phyloP scores from a whole-genome alignment of 2,329 filamentous ascomycete species.

The Sphaerulina vaccinii region DNA sequence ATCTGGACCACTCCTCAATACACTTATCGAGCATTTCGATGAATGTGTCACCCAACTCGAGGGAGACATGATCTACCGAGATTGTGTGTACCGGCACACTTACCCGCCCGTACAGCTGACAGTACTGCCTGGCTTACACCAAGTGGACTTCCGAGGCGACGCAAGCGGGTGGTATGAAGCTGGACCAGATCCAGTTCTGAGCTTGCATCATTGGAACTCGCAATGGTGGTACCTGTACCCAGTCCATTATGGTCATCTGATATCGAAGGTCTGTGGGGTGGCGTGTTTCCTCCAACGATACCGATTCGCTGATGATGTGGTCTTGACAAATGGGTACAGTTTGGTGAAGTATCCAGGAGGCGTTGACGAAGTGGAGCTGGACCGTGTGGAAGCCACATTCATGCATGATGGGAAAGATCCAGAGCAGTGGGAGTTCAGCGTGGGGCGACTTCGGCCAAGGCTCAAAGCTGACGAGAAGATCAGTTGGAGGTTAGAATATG shows the following conservation, averaged over 20 bases:
- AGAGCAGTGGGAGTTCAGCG: slow-evolving; percentile 11
- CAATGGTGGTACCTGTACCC: slow-evolving; percentile 16
- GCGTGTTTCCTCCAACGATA: slow-evolving; percentile 20
- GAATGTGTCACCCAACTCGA: slow-evolving; percentile 4
- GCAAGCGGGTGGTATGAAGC: slow-evolving; percentile 20
- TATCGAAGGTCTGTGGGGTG: slow-evolving; percentile 12
- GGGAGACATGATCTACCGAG: slow-evolving; percentile 11
- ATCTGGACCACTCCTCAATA: slow-evolving; percentile 14
- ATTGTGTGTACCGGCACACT: slow-evolving; percentile 14
- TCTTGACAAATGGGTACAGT: slow-evolving; percentile 22
- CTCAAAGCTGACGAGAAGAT: slow-evolving; percentile 12
- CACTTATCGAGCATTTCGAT: slow-evolving; percentile 11
- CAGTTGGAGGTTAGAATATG: slow-evolving; percentile 17
- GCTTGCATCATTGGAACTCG: slow-evolving; percentile 19
- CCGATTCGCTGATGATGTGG: slow-evolving; percentile 14
- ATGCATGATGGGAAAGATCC: slow-evolving; percentile 1
- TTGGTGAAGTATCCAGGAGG: slow-evolving; percentile 19
- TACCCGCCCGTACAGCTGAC: slow-evolving; percentile 18
- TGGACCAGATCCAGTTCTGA: slow-evolving; percentile 3
- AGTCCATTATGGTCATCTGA: slow-evolving; percentile 10
- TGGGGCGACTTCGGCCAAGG: slow-evolving; percentile 17
- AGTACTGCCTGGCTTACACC: slow-evolving; percentile 18
- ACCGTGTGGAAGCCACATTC: slow-evolving; percentile 17
- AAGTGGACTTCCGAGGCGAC: slow-evolving; percentile 19
- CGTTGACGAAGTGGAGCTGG: slow-evolving; percentile 6